These are phyloP conservation scores for Fusarium humuli DNA, from an alignment of 2,329 filamentous ascomycete species.

Conservation along the genomic window DNA sequence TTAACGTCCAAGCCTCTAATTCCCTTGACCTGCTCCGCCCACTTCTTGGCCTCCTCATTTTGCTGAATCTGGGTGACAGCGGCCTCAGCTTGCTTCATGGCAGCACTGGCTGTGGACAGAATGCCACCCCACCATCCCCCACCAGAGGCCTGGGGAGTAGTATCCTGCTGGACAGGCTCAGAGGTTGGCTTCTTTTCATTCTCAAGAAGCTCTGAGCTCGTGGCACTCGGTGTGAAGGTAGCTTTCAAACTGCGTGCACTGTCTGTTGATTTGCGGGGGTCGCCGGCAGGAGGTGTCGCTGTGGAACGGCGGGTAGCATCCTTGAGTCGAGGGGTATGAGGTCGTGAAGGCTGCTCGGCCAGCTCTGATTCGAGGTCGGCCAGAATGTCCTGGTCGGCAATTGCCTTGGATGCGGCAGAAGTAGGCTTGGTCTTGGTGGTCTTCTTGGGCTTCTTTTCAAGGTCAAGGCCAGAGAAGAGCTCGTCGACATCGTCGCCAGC, in stretches of 20 bases:
- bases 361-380: slow-evolving; percentile 84
- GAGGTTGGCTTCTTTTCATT: slow-evolving; percentile 63
- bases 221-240: slow-evolving; percentile 76
- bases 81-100: slow-evolving; percentile 91
- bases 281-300: slow-evolving; percentile 66
- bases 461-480: slow-evolving; percentile 72
- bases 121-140: slow-evolving; percentile 93
- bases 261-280: slow-evolving; percentile 81
- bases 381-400: slow-evolving; percentile 77
- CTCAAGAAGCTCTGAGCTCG: slow-evolving; percentile 71
- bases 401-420: slow-evolving; percentile 62
- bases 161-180: slow-evolving; percentile 56
- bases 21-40: slow-evolving; percentile 92
- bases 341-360: slow-evolving; percentile 78
- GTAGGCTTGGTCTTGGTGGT: slow-evolving; percentile 59
- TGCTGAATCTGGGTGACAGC: slow-evolving; percentile 95
- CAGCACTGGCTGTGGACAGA: slow-evolving; percentile 84
- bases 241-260: slow-evolving; percentile 78
- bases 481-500: slow-evolving; percentile 70
- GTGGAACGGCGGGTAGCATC: slow-evolving; percentile 61
- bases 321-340: slow-evolving; percentile 82
- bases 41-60: slow-evolving; percentile 95
- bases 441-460: slow-evolving; percentile 65
- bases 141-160: slow-evolving; percentile 54
- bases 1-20: slow-evolving; percentile 73